A percentile compares a stretch with the other conserved stretches of the same genome.
phyloP scores from a whole-genome alignment of 2,329 filamentous ascomycete species.

The Fusarium falciforme region DNA sequence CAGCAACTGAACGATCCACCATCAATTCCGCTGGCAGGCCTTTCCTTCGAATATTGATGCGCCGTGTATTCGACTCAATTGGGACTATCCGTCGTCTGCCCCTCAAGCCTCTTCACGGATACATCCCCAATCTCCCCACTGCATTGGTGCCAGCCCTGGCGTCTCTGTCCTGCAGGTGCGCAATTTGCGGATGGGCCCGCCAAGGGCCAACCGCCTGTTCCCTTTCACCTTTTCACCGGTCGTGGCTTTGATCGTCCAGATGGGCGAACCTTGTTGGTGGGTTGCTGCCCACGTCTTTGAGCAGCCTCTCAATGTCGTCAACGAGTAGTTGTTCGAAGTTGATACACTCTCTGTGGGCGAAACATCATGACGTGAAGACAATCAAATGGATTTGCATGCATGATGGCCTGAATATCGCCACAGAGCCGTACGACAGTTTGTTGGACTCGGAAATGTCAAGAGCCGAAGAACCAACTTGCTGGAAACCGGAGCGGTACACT shows the following conservation, averaged over 20 bases:
- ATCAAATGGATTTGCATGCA: background rate
- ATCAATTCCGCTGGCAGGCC: slow-evolving; percentile 15
- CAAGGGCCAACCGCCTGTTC: slow-evolving; percentile 19
- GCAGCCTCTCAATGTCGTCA: background rate
- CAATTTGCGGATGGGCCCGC: slow-evolving; percentile 39
- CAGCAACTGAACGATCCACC: slow-evolving; percentile 11
- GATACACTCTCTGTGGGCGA: background rate
- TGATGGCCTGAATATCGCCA: slow-evolving; percentile 10
- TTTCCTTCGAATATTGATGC: background rate
- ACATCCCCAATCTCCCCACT: slow-evolving; percentile 27
- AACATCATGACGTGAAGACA: background rate
- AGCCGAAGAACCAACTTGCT: slow-evolving; percentile 33
- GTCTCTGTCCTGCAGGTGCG: slow-evolving; percentile 29
- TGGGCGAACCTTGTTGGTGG: slow-evolving; percentile 20
- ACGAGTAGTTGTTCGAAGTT: background rate
- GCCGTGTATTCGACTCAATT: slow-evolving; percentile 5
- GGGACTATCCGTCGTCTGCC: slow-evolving; percentile 7
- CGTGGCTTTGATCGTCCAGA: slow-evolving; percentile 26
- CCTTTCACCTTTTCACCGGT: slow-evolving; percentile 24
- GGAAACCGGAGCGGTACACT: slow-evolving; percentile 27
- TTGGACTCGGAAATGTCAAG: slow-evolving; percentile 23
- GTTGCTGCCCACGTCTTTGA: slow-evolving; percentile 8
- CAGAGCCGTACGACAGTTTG: slow-evolving; percentile 6
- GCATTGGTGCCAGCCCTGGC: slow-evolving; percentile 24
- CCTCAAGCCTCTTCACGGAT: slow-evolving; percentile 13